Evolutionary conservation across 2,329 filamentous ascomycete genomes (phyloP).

Genomic region (Alternaria dauci): DNA sequence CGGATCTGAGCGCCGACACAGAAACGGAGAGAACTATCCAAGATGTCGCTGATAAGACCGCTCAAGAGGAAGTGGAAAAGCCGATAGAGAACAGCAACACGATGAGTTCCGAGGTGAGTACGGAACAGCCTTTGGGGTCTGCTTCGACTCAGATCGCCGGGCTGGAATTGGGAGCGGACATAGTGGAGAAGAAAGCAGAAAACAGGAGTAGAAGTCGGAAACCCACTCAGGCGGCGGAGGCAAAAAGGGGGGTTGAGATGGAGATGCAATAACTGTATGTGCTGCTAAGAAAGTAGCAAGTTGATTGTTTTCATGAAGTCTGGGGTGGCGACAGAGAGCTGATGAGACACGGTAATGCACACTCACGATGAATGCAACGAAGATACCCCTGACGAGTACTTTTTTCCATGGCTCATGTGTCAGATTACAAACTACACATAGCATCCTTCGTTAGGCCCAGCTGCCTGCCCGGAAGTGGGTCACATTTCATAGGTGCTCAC

Average conservation of each 20-base stretch:
- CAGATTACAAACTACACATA: too few species aligned
- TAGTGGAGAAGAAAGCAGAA: slow-evolving; percentile 17
- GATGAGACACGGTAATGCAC: not conserved
- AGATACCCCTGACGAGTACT: slow-evolving; percentile 9
- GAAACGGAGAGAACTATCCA: not conserved
- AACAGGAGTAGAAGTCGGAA: slow-evolving; percentile 28
- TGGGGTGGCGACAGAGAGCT: not conserved
- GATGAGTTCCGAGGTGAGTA: not conserved
- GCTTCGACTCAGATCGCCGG: not conserved
- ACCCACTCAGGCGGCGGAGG: slow-evolving; percentile 29
- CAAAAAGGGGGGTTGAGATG: slow-evolving; percentile 42
- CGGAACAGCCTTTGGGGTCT: not conserved
- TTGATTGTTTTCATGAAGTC: not conserved
- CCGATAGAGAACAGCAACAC: not conserved
- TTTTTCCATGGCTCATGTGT: too few species aligned
- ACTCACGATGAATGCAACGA: slow-evolving; percentile 11
- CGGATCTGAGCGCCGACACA: slow-evolving; percentile 7
- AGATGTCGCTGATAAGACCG: not conserved
- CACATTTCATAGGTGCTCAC: too few species aligned
- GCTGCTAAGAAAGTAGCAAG: not conserved
- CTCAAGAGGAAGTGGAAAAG: not conserved
- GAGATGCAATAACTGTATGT: slow-evolving; percentile 43
- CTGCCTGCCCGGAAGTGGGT: too few species aligned
- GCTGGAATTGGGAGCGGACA: slow-evolving; percentile 14
- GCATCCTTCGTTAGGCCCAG: too few species aligned